These are phyloP conservation scores for Aspergillus chevalieri DNA, from an alignment of 2,329 filamentous ascomycete genomes.

Conservation along the genomic window DNA sequence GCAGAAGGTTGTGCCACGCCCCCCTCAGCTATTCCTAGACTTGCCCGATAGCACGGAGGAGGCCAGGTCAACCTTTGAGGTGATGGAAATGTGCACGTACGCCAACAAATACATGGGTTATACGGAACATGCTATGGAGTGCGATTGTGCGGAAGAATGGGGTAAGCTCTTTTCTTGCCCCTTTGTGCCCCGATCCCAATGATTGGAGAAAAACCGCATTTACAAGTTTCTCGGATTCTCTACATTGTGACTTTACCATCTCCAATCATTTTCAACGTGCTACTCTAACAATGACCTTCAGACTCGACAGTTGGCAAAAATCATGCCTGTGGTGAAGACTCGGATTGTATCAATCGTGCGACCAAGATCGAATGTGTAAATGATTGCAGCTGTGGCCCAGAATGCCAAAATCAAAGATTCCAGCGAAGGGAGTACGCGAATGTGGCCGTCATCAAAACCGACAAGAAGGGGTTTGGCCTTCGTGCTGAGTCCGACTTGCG, in stretches of 20 bases:
- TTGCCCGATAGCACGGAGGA: conserved; percentile 72
- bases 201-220: too few species aligned
- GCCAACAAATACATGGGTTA: conserved; percentile 85
- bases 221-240: conserved; percentile 2
- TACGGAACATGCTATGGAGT: conserved; percentile 89
- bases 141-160: conserved; percentile 92
- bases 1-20: conserved; percentile 60
- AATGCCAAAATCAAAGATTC: conserved; percentile 92
- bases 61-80: conserved; percentile 68
- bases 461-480: conserved; percentile 94
- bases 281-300: conserved; percentile 34
- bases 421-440: conserved; percentile 82
- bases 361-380: conserved; percentile 95
- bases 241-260: conserved; percentile 3
- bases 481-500: conserved; percentile 72
- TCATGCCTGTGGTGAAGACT: conserved; percentile 86
- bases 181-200: not conserved
- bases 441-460: conserved; percentile 93
- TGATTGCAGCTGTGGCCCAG: conserved; percentile 78
- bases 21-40: conserved; percentile 64
- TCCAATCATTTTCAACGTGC: not conserved
- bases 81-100: conserved; percentile 82
- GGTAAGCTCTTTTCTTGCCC: conserved; percentile 56
- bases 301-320: conserved; percentile 55
- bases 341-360: conserved; percentile 95